phyloP scores from a whole-genome alignment of 2,329 filamentous ascomycete species.

The Scedosporium aurantiacum region DNA sequence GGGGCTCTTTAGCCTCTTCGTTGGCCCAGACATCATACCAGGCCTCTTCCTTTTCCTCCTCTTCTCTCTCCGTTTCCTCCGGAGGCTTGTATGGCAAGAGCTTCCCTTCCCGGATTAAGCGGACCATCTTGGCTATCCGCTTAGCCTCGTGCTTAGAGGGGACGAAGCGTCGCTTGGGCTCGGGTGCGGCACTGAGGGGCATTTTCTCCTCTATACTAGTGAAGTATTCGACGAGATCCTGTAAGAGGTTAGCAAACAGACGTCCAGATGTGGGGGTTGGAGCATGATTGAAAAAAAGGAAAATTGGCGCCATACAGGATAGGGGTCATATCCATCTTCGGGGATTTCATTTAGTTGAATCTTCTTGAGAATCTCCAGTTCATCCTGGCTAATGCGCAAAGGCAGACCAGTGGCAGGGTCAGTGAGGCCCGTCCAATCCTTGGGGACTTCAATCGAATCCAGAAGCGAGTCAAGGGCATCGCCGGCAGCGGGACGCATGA shows the following conservation, averaged over 20 bases:
- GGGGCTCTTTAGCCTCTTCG: constrained; percentile 69
- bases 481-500: constrained; percentile 88
- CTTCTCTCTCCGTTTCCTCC: constrained; percentile 54
- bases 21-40: constrained; percentile 94
- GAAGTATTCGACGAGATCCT: constrained; percentile 88
- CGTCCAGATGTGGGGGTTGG: too few species aligned
- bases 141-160: constrained; percentile 97
- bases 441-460: constrained; percentile 91
- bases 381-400: constrained; percentile 73
- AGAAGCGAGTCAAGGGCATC: constrained; percentile 87
- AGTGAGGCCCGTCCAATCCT: constrained; percentile 93
- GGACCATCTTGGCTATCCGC: constrained; percentile 92
- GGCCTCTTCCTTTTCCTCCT: constrained; percentile 58
- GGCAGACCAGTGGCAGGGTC: constrained; percentile 92
- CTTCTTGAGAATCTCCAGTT: constrained; percentile 77
- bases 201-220: constrained; percentile 83
- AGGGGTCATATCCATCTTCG: constrained; percentile 82
- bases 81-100: constrained; percentile 83
- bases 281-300: neutral
- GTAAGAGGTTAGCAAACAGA: neutral
- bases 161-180: constrained; percentile 89
- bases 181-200: constrained; percentile 87
- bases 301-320: constrained; percentile 49
- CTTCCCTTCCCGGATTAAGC: constrained; percentile 85
- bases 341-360: constrained; percentile 83